Conservation (phyloP, 2,329 filamentous ascomycete species). For the Cytospora piceae region DNA sequence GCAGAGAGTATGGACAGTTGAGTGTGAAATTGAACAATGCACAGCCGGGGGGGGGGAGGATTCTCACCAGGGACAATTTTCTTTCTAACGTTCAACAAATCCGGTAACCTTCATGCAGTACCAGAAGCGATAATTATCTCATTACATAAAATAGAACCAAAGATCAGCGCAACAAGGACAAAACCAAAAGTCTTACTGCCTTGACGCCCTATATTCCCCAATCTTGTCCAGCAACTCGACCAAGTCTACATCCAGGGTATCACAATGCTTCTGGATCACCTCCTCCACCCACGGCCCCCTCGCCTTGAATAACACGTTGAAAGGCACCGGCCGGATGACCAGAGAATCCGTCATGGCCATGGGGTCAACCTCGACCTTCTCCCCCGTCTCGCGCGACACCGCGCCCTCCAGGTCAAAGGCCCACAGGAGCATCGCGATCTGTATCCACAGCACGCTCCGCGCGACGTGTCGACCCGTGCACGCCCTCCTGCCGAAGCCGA, state of each 20-base stretch:
- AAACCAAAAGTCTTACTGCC: not conserved
- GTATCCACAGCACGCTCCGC: constrained; percentile 23
- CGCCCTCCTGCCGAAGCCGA: constrained; percentile 25
- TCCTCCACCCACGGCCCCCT: constrained; percentile 19
- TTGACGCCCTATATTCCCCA: constrained; percentile 6
- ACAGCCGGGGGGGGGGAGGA: no score
- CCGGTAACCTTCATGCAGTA: not conserved
- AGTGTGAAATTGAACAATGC: no score
- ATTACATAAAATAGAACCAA: not conserved
- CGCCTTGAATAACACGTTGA: constrained; percentile 16
- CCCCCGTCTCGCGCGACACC: constrained; percentile 6
- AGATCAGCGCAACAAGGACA: no score
- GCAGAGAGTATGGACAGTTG: no score
- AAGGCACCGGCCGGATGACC: constrained; percentile 16
- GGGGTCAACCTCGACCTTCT: constrained; percentile 14
- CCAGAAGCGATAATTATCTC: not conserved
- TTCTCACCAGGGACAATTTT: not conserved
- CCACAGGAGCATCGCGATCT: constrained; percentile 23
- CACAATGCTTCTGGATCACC: constrained; percentile 2
- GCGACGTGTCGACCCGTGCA: constrained; percentile 28
- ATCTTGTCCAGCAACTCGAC: constrained; percentile 20
- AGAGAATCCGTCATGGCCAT: constrained; percentile 21
- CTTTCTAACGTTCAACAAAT: not conserved
- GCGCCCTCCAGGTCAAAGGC: constrained; percentile 26
- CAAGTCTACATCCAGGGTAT: constrained; percentile 6